Conservation (phyloP, 495 filamentous ascomycete species). For the Penicillium verhagenii region DNA sequence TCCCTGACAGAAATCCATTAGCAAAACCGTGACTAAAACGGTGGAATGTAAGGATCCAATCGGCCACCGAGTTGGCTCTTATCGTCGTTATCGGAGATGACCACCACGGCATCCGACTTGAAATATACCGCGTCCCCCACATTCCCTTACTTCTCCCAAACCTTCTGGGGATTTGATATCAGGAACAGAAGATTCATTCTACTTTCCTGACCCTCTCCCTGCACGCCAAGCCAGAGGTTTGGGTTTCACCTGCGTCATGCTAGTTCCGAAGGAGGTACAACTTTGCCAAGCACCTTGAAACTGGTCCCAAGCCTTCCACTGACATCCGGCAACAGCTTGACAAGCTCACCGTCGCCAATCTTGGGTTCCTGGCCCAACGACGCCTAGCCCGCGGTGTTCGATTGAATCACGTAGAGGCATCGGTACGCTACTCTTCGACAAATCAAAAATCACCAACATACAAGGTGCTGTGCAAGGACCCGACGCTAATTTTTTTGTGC, state of each 20-base stretch:
- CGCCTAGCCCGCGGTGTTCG: slow-evolving; percentile 85
- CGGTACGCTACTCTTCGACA: slow-evolving; percentile 51
- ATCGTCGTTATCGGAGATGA: slow-evolving; percentile 13
- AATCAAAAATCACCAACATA: background rate
- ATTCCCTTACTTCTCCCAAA: slow-evolving; percentile 7
- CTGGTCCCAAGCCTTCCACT: background rate
- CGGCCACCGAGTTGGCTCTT: slow-evolving; percentile 20
- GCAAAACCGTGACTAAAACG: slow-evolving; percentile 27
- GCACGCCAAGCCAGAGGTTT: slow-evolving; percentile 13
- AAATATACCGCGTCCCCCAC: slow-evolving; percentile 18
- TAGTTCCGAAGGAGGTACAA: slow-evolving; percentile 80
- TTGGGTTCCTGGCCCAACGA: slow-evolving; percentile 84
- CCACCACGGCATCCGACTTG: background rate
- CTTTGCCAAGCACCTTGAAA: background rate
- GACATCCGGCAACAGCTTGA: slow-evolving; percentile 62
- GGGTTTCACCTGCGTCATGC: slow-evolving; percentile 55
- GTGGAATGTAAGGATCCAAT: slow-evolving; percentile 18
- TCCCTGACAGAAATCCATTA: slow-evolving; percentile 3
- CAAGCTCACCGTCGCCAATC: slow-evolving; percentile 91
- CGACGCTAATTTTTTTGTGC: background rate
- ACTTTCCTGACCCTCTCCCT: slow-evolving; percentile 3
- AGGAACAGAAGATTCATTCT: background rate
- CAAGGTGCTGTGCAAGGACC: background rate
- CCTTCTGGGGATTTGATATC: background rate
- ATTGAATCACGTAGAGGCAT: slow-evolving; percentile 89